Evolutionary conservation across 257 asterid genomes (phyloP).

Genomic region (Paulownia fortunei): DNA sequence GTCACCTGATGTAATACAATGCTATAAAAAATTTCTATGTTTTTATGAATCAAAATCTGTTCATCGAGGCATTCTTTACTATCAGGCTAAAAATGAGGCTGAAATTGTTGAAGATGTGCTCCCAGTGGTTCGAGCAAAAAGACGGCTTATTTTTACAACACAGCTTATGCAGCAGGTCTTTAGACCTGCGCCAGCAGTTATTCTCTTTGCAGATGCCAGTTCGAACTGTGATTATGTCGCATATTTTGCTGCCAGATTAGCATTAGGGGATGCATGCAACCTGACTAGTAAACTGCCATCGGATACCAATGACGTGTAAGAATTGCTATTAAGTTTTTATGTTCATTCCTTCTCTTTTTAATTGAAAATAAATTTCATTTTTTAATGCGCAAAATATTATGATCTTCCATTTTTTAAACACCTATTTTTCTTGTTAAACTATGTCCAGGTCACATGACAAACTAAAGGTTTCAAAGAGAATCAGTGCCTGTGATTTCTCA

Average conservation of each 20-base stretch:
- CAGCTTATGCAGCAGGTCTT: constrained; percentile 73
- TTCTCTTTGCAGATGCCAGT: constrained; percentile 58
- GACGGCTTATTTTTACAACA: constrained; percentile 62
- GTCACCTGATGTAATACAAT: constrained; percentile 21
- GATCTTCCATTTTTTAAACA: not conserved
- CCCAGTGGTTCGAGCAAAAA: constrained; percentile 58
- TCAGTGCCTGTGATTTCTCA: constrained; percentile 40
- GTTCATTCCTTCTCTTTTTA: constrained; percentile 12
- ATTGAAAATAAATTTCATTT: not conserved
- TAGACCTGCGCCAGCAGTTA: constrained; percentile 52
- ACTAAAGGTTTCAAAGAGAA: constrained; percentile 42
- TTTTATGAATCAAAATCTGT: not conserved
- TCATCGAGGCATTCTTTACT: not conserved
- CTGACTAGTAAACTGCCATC: constrained; percentile 37
- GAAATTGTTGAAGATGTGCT: constrained; percentile 42
- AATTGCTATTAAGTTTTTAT: constrained; percentile 13
- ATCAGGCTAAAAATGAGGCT: constrained; percentile 56
- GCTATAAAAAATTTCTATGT: not conserved
- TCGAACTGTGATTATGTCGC: constrained; percentile 54
- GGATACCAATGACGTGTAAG: constrained; percentile 49
- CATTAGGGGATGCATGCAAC: constrained; percentile 81
- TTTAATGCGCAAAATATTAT: not conserved
- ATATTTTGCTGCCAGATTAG: constrained; percentile 63
- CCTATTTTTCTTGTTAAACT: constrained; percentile 12
- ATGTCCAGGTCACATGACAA: constrained; percentile 49